These are phyloP conservation scores for Ettlia oleoabundans DNA, from an alignment of 139 green algal species.

Conservation along the genomic window DNA sequence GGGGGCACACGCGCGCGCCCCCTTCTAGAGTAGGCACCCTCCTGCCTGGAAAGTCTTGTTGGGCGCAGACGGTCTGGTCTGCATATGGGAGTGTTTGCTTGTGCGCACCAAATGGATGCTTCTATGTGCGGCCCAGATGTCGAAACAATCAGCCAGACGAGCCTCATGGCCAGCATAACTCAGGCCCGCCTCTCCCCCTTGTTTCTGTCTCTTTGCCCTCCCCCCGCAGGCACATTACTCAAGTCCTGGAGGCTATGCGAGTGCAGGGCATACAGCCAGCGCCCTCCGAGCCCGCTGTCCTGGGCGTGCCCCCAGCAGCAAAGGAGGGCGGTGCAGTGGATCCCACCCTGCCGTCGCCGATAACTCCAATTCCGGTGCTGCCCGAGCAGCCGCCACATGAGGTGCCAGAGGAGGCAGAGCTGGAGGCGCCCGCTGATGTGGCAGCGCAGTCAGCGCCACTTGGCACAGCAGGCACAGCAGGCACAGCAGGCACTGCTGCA, in stretches of 20 bases:
- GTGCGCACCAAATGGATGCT: no score
- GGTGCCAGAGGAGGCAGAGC: background rate
- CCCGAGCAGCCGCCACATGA: background rate
- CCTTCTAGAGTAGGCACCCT: no score
- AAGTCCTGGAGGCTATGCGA: conserved; percentile 1
- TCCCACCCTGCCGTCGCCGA: background rate
- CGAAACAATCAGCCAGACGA: no score
- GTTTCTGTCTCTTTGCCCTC: background rate
- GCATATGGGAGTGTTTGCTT: no score
- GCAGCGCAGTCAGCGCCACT: background rate
- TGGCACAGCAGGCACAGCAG: background rate
- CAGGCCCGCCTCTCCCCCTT: background rate
- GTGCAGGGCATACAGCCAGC: background rate
- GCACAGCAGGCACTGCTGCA: background rate
- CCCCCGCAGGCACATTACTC: conserved; percentile 3
- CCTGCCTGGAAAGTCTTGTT: no score
- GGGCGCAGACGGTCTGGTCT: no score
- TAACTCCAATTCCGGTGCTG: background rate
- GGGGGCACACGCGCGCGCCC: no score
- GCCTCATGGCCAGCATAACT: no score
- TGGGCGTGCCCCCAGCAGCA: conserved; percentile 21
- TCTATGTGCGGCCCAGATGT: no score
- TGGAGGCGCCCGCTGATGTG: background rate
- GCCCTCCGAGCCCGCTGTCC: background rate
- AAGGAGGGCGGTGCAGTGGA: no score